Evolutionary conservation across 495 filamentous ascomycete genomes (phyloP).

Genomic region (Aspergillus kassunensis): DNA sequence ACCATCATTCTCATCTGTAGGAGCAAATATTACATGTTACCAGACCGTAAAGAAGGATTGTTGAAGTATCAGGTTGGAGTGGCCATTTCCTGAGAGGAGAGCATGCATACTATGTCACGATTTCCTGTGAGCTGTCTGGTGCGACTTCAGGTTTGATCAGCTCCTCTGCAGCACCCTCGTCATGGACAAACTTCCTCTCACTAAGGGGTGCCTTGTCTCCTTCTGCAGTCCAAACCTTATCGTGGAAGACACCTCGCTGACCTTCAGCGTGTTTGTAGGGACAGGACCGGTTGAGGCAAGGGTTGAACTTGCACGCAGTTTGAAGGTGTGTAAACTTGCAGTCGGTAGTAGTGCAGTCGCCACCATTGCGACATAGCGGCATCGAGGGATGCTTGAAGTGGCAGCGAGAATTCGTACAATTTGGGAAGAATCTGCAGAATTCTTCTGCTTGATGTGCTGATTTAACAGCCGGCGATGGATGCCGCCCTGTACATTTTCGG

Average conservation of each 20-base stretch:
- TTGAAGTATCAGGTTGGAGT: background rate
- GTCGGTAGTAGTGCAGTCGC: constrained; percentile 74
- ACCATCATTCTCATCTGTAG: constrained; percentile 19
- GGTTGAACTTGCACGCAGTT: constrained; percentile 83
- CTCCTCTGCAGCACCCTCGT: constrained; percentile 64
- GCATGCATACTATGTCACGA: constrained; percentile 31
- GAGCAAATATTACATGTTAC: constrained; percentile 32
- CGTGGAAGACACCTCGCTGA: constrained; percentile 70
- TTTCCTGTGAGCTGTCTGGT: constrained; percentile 30
- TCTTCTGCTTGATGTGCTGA: constrained; percentile 71
- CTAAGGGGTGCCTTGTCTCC: constrained; percentile 64
- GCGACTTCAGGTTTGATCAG: constrained; percentile 66
- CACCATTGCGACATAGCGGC: constrained; percentile 86
- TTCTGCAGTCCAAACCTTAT: constrained; percentile 86
- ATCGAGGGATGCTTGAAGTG: constrained; percentile 80
- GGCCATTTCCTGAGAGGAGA: background rate
- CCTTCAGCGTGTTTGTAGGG: constrained; percentile 90
- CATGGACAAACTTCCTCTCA: constrained; percentile 87
- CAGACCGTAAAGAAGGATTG: constrained; percentile 16
- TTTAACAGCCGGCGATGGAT: constrained; percentile 85
- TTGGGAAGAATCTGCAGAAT: constrained; percentile 91
- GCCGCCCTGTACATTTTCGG: constrained; percentile 83
- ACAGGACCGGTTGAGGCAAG: constrained; percentile 81
- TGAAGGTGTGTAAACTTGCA: constrained; percentile 89
- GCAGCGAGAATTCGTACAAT: constrained; percentile 84